Evolutionary conservation across 2,329 filamentous ascomycete species (phyloP), one percentile per base, ranked within the genome.

Genomic region (Epicoccum sorghinum): DNA sequence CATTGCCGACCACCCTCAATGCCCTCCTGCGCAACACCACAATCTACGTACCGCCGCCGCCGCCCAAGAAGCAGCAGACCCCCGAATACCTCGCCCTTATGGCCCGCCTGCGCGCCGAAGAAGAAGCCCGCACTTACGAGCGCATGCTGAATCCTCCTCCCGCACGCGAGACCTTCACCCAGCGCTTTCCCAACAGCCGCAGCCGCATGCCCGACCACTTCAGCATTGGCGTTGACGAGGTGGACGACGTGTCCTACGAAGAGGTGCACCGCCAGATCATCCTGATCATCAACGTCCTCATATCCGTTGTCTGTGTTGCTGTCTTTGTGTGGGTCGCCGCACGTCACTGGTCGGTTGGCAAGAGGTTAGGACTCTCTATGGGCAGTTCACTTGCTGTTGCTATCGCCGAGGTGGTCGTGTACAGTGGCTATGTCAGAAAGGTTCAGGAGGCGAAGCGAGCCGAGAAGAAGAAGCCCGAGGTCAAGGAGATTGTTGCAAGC

Each of bases 61-160:
- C 88, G 4, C 86, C 89, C 4, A 96, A 92, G 70, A 57, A 51
- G 14, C 18, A 46, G 30, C 69, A 96, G 86, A 89, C 88, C 1
- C 79, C 86, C 7, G 89, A 96, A 76, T 98, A 93, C 78, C 90
- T 91, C 73, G 89, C 88, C 6, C 80, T 96, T 1, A 98, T 98
- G 91, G 86, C 87, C 23, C 86, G 88, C 13, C 85, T 99, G 18
- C 90, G 91, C 59, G 86, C 83, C 56, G 87, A 95, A 67, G 89
- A 93, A 77, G 93, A 98, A 79, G 84, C 87, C 61, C 86, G 89
- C 57, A 83, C 86, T 47, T 99, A 98, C 79, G 84, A 91, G 62
- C 86, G 88, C 69, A 91, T 98, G 87, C 77, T 89, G 45, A 86
- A 88, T 58, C 85, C 87, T 1, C 75, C 78, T 2, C 74, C 81